Evolutionary conservation across 139 green algal genomes (phyloP), one percentile per base, ranked within the genome.

Genomic region (Picochlorum sp.): DNA sequence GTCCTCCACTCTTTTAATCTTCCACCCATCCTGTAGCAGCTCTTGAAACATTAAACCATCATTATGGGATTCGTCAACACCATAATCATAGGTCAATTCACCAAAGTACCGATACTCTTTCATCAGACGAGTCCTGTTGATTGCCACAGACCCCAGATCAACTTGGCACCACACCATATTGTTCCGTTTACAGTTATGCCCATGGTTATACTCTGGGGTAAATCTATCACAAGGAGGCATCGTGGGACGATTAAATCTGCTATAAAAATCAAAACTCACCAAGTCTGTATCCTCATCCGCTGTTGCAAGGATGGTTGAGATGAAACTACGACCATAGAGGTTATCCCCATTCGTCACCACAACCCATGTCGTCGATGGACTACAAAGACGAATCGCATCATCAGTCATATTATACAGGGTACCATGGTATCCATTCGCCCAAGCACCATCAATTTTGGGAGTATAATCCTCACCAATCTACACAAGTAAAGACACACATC

Each of bases 291-390:
- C 47, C n/a, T 26, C 21, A 18, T 41, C 21, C 2, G 20, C 51
- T 65, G 13, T 32, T 45, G 34, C 6, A 45, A 61, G 38, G 8
- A 64, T 59, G 20, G 60, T 50, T 30, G 79, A 26, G 13, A 92
- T 20, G 41, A 89, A 87, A 14, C 16, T 20, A 0, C 46, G 58
- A 37, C 85, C 81, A 62, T 94, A 94, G 15, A 79, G 58, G 60
- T 95, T 94, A 68, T 94, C 87, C 4, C 87, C 87, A 58, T 94
- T 94, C 10, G 87, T 92, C 1, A 90, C 74, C 4, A 90, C 54
- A 24, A 95, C 61, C 87, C 87, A 94, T 16, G 71, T n/a, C 0
- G 85, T 84, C 20, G 59, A 32, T 18, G 54, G 49, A 0, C 76
- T 74, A 66, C 87, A 95, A 2, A 84, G 51, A 60, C 76, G 64